phyloP scores from a whole-genome alignment of 1,139 yeast species.

The Saccharomycopsis hybrid region DNA sequence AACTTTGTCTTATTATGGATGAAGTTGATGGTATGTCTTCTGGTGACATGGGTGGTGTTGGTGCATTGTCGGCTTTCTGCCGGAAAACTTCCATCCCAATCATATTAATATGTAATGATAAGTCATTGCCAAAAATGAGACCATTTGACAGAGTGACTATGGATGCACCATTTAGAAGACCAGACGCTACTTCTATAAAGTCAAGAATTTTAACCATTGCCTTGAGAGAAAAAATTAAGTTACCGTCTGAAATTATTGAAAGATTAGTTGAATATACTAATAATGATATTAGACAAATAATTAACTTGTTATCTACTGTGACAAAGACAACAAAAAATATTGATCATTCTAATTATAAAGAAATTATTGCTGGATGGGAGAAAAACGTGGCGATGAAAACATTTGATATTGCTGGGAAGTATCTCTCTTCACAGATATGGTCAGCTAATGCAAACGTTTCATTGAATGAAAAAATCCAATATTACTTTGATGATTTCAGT shows the following conservation, averaged over 20 bases:
- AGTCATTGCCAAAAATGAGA: conserved; percentile 88
- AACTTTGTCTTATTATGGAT: conserved; percentile 88
- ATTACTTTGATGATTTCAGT: conserved; percentile 92
- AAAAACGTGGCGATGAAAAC: conserved; percentile 89
- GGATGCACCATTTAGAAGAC: conserved; percentile 84
- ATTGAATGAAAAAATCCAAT: conserved; percentile 76
- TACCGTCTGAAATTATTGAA: conserved; percentile 77
- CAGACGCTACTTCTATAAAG: conserved; percentile 73
- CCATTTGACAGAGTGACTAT: conserved; percentile 84
- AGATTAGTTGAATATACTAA: conserved; percentile 80
- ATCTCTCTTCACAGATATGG: conserved; percentile 59
- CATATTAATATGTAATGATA: conserved; percentile 90
- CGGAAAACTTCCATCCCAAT: conserved; percentile 81
- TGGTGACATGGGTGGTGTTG: conserved; percentile 98
- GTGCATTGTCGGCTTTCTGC: conserved; percentile 86
- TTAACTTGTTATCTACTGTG: conserved; percentile 80
- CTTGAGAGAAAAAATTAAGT: conserved; percentile 68
- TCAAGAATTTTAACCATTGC: conserved; percentile 91
- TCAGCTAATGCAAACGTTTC: conserved; percentile 46
- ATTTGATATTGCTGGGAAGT: conserved; percentile 76
- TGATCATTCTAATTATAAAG: conserved; percentile 45
- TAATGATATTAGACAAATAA: conserved; percentile 91
- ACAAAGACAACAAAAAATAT: conserved; percentile 63
- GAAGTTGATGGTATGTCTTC: conserved; percentile 99
- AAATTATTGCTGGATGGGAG: conserved; percentile 69